These are phyloP conservation scores for Pyrenopolyporus hunteri DNA, from an alignment of 495 filamentous ascomycete genomes.

Conservation along the genomic window DNA sequence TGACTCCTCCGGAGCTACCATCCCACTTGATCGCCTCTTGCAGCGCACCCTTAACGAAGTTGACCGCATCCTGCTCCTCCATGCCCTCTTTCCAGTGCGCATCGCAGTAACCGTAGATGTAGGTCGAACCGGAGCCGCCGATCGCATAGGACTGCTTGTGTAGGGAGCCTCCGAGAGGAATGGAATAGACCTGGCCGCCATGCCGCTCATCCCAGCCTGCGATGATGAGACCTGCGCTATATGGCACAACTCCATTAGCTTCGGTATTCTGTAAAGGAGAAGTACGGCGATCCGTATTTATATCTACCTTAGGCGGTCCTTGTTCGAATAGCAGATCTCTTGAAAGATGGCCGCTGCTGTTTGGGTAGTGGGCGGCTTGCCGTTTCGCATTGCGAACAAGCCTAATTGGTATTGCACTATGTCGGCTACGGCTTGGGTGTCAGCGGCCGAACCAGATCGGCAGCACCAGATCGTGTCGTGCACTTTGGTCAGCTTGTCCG, in stretches of 20 bases:
- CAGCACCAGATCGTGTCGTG: constrained; percentile 99
- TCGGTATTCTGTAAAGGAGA: background rate
- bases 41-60: constrained; percentile 89
- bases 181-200: constrained; percentile 95
- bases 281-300: background rate
- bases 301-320: constrained; percentile 80
- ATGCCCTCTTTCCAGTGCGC: constrained; percentile 95
- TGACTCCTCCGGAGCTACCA: constrained; percentile 94
- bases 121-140: constrained; percentile 95
- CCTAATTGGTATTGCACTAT: constrained; percentile 96
- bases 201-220: constrained; percentile 93
- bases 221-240: constrained; percentile 94
- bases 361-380: constrained; percentile 88
- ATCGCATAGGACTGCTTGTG: constrained; percentile 98
- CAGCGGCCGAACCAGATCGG: constrained; percentile 92
- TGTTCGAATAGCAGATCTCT: constrained; percentile 96
- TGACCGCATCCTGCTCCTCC: constrained; percentile 89
- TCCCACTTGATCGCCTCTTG: constrained; percentile 99
- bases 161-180: constrained; percentile 93
- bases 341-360: constrained; percentile 95
- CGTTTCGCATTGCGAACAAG: constrained; percentile 86
- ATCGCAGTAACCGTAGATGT: constrained; percentile 99
- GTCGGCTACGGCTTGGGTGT: constrained; percentile 97
- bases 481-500: constrained; percentile 97
- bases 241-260: constrained; percentile 35